Evolutionary conservation across 2,329 filamentous ascomycete genomes (phyloP).

Genomic region (Malbranchea zuffiana): DNA sequence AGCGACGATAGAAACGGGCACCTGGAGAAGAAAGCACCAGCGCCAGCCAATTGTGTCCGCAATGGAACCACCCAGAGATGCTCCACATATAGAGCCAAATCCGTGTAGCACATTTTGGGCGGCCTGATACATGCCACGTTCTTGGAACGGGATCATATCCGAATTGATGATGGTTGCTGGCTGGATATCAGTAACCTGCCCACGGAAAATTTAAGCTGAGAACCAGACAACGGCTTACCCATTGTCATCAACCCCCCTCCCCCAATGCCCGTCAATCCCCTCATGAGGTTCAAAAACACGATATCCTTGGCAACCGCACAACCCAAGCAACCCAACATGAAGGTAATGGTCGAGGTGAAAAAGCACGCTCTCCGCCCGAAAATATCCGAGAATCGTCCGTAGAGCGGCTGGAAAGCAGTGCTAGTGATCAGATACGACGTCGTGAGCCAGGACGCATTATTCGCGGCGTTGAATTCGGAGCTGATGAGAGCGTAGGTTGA

Average conservation of each 20-base stretch:
- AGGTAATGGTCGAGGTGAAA: constrained; percentile 51
- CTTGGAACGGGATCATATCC: constrained; percentile 63
- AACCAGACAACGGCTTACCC: constrained; percentile 35
- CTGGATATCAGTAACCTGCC: background rate
- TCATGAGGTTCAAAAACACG: constrained; percentile 57
- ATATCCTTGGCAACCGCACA: constrained; percentile 59
- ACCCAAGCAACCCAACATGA: constrained; percentile 55
- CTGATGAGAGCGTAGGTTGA: constrained; percentile 37
- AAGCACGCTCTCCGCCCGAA: constrained; percentile 52
- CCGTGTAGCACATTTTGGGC: constrained; percentile 50
- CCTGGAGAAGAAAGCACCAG: constrained; percentile 49
- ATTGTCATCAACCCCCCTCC: constrained; percentile 61
- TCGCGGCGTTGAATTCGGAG: constrained; percentile 39
- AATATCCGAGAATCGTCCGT: constrained; percentile 62
- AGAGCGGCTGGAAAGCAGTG: constrained; percentile 59
- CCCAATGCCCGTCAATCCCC: constrained; percentile 61
- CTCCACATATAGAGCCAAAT: constrained; percentile 50
- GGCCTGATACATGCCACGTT: constrained; percentile 61
- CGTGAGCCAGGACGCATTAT: constrained; percentile 40
- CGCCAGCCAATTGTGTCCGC: constrained; percentile 38
- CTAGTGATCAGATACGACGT: constrained; percentile 56
- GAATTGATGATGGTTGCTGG: constrained; percentile 55
- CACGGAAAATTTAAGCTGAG: background rate
- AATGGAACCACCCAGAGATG: constrained; percentile 36
- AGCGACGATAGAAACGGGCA: constrained; percentile 48